These are phyloP conservation scores for Trichoderma sp. DNA, from an alignment of 2,329 filamentous ascomycete genomes.

Conservation along the genomic window DNA sequence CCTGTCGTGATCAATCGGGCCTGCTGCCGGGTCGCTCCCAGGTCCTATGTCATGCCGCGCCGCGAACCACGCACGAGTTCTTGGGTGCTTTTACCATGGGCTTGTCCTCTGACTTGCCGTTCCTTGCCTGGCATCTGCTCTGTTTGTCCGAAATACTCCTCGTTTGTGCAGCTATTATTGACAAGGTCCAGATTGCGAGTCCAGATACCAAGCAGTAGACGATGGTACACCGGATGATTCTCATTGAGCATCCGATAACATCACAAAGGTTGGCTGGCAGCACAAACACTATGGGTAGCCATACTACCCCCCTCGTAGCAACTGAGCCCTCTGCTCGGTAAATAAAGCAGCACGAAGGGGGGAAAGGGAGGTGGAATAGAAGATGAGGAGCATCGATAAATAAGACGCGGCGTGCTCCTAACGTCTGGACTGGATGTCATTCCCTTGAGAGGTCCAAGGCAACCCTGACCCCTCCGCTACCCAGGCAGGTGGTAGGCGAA, in stretches of 20 bases:
- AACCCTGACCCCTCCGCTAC: conserved; percentile 4
- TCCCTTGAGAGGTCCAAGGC: neutral
- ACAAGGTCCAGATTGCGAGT: too few relatives aligned
- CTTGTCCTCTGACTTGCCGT: neutral
- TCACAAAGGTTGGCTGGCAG: too few relatives aligned
- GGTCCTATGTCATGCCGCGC: conserved; percentile 29
- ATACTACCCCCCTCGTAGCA: too few relatives aligned
- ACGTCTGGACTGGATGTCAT: neutral
- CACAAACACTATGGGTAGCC: too few relatives aligned
- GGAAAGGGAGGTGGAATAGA: too few relatives aligned
- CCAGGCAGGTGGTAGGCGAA: neutral
- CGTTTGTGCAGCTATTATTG: neutral
- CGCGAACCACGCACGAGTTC: conserved; percentile 27
- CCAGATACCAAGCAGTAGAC: too few relatives aligned
- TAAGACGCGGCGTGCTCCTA: neutral
- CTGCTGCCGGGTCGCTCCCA: conserved; percentile 29
- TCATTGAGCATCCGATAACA: too few relatives aligned
- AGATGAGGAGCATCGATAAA: neutral
- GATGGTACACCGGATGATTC: too few relatives aligned
- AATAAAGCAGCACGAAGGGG: neutral
- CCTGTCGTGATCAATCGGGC: conserved; percentile 29
- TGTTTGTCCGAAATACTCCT: neutral
- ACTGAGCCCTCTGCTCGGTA: neutral
- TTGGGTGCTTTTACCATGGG: neutral
- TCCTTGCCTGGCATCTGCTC: neutral